Percentiles rank a stretch among this genome's conserved stretches.
These are phyloP conservation scores for Tephrocybe sp. DNA, from an alignment of 768 basidiomycete genomes.

Conservation along the genomic window DNA sequence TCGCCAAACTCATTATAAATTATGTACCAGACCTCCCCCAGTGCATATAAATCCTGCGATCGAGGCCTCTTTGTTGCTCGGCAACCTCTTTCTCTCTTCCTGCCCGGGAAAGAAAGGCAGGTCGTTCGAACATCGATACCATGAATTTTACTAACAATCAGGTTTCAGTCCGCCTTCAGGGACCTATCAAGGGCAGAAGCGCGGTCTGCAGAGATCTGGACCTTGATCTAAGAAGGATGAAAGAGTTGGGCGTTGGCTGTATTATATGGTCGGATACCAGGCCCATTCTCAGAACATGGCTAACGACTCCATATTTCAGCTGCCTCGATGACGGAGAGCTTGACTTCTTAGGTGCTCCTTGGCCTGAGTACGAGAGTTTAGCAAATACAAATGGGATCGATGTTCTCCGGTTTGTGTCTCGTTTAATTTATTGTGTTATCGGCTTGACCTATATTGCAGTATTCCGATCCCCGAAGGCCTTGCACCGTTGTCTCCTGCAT, in stretches of 20 bases:
- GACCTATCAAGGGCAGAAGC: conserved; percentile 75
- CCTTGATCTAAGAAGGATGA: conserved; percentile 78
- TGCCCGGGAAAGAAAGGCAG: conserved; percentile 95
- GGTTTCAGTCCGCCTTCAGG: conserved; percentile 62
- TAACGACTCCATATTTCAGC: conserved; percentile 35
- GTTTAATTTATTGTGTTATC: conserved; percentile 8
- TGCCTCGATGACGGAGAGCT: conserved; percentile 88
- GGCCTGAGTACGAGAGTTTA: conserved; percentile 68
- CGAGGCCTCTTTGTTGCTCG: conserved; percentile 41
- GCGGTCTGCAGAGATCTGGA: conserved; percentile 82
- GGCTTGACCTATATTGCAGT: conserved; percentile 35
- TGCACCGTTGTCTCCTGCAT: conserved; percentile 57
- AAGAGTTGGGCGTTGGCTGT: conserved; percentile 70
- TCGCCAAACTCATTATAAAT: neutral
- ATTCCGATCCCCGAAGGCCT: conserved; percentile 91
- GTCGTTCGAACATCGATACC: conserved; percentile 7
- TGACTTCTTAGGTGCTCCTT: conserved; percentile 81
- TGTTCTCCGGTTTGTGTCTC: conserved; percentile 62
- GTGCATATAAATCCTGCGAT: conserved; percentile 8
- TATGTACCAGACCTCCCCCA: neutral
- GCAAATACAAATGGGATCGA: conserved; percentile 72
- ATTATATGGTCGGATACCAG: conserved; percentile 67
- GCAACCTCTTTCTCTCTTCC: conserved; percentile 87
- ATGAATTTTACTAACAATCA: neutral
- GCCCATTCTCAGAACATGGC: neutral